These are phyloP conservation scores for Naganishia vishniacii DNA, from an alignment of 768 basidiomycete species.

Conservation along the genomic window DNA sequence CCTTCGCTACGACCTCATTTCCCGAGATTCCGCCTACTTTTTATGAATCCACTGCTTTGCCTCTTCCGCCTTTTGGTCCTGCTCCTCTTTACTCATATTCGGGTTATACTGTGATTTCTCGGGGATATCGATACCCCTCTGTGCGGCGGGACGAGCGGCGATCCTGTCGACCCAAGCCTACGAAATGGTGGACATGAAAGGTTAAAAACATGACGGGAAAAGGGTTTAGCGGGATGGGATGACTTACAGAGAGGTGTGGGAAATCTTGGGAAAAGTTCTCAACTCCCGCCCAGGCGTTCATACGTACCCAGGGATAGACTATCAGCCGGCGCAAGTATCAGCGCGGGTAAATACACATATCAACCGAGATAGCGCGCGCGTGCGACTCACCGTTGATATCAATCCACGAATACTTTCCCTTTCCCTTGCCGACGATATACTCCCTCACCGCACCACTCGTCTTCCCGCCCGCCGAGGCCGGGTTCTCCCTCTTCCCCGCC, in stretches of 20 bases:
- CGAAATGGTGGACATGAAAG: slow-evolving; percentile 18
- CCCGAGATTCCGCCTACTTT: no score
- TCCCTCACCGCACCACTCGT: slow-evolving; percentile 53
- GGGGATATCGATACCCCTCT: slow-evolving; percentile 48
- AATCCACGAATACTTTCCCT: slow-evolving; percentile 64
- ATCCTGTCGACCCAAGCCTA: slow-evolving; percentile 53
- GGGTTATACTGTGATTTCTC: slow-evolving; percentile 27
- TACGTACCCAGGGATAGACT: slow-evolving; percentile 57
- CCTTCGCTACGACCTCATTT: no score
- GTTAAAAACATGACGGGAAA: neutral
- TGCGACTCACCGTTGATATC: slow-evolving; percentile 43
- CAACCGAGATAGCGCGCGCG: neutral
- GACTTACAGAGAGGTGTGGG: slow-evolving; percentile 59
- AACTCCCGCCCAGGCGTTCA: slow-evolving; percentile 52
- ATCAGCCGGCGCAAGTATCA: neutral
- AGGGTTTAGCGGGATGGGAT: neutral
- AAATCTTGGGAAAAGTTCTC: slow-evolving; percentile 58
- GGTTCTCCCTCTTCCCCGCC: slow-evolving; percentile 26
- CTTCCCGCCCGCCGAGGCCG: slow-evolving; percentile 18
- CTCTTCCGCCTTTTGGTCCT: slow-evolving; percentile 40
- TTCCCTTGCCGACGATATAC: slow-evolving; percentile 70
- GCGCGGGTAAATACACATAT: neutral
- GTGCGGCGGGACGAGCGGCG: slow-evolving; percentile 46
- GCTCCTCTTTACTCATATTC: slow-evolving; percentile 43
- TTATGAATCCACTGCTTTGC: slow-evolving; percentile 36